Base-by-base conservation (phyloP, 108 stramenopile species). In the Skeletonema tropicum region DNA sequence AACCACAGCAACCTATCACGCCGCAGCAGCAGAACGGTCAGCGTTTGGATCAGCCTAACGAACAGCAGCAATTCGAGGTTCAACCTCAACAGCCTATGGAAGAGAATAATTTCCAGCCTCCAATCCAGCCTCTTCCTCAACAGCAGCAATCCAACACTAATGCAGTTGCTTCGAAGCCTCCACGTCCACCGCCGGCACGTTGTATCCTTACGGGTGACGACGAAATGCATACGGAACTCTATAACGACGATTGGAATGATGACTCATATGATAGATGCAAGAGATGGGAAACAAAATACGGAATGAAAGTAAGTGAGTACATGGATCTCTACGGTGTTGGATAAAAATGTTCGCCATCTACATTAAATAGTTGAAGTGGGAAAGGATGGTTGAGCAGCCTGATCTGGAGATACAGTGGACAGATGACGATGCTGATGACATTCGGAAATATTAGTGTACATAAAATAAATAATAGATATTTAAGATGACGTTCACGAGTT, bases 241-340 rank as follows among this genome's bases (percentile, higher is more conserved):
- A 25, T n/a, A 70, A 21, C 21, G 69, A 70, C 60, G 69, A 70
- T 32, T 70, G 69, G 69, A 70, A 70, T 15, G 69, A 70, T 15
- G 69, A 70, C 69, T 25, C 41, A 1, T 70, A 57, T 55, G 41
- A 70, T 45, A 52, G 69, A 59, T 70, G 69, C 21, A 55, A 57
- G 39, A 30, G 69, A 60, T 70, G 69, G 69, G 69, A 70, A 42
- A 14, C 23, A 3, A 70, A 60, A 26, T 30, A 70, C 33, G 57
- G 60, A 29, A 70, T 70, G 69, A 70, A 57, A 23, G 42, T 70
- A 12, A 29, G 26, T 3, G 38, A 60, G 41, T 70, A 70, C 26
- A 30, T 57, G 69, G 59, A 70, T 60, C 39, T 70, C 15, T 59
- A 70, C 46, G 69, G 69, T 57, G 57, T 58, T 39, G 36, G 42